Conservation (phyloP, 768 basidiomycete species). For the Heimioporus sp. region DNA sequence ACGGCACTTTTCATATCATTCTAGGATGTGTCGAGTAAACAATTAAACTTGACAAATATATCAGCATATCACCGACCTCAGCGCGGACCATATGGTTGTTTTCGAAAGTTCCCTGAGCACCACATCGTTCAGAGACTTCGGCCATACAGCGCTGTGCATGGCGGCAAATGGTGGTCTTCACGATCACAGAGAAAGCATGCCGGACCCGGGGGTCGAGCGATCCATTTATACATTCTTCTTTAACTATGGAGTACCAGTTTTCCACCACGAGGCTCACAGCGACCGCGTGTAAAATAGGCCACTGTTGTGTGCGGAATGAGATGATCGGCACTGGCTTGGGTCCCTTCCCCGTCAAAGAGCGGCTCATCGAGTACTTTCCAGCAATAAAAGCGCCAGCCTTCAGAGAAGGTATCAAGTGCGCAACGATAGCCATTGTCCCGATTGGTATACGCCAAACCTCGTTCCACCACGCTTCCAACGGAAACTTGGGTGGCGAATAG, state of each 20-base stretch:
- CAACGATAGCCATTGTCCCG: conserved; percentile 52
- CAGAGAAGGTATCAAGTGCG: conserved; percentile 50
- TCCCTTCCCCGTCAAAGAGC: conserved; percentile 46
- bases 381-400: conserved; percentile 55
- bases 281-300: conserved; percentile 52
- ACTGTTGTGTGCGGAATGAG: conserved; percentile 63
- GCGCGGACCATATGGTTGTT: conserved; percentile 58
- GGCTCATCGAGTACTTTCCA: conserved; percentile 56
- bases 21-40: neutral
- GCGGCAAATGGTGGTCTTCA: conserved; percentile 53
- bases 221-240: conserved; percentile 35
- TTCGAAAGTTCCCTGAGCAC: conserved; percentile 65
- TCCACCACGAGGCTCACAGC: conserved; percentile 52
- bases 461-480: no score
- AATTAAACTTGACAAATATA: neutral
- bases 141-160: conserved; percentile 51
- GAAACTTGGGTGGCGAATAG: no score
- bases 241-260: conserved; percentile 43
- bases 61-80: conserved; percentile 38
- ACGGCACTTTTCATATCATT: conserved; percentile 47
- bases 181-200: conserved; percentile 54
- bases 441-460: conserved; percentile 54
- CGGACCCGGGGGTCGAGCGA: conserved; percentile 47
- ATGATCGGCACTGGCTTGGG: conserved; percentile 51
- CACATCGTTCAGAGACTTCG: conserved; percentile 59